Conservation (phyloP, 371 early-diverging fungal species). For the Mortierella polycephala region DNA sequence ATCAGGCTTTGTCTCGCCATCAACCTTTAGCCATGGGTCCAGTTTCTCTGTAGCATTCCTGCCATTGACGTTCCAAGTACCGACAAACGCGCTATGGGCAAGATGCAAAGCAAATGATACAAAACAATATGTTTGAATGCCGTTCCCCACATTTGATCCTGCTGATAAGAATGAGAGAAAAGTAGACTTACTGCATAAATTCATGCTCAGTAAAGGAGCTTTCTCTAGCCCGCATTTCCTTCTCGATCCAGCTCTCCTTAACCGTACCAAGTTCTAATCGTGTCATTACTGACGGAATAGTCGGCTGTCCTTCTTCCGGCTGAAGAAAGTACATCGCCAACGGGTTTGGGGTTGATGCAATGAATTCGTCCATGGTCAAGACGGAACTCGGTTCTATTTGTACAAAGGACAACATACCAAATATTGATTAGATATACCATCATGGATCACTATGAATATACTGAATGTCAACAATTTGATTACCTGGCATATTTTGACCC, state of each 20-base stretch:
- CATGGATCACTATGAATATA: no score
- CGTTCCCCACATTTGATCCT: neutral
- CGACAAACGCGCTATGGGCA: slow-evolving; percentile 73
- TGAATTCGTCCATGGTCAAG: slow-evolving; percentile 43
- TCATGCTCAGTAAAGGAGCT: slow-evolving; percentile 35
- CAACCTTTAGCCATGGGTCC: slow-evolving; percentile 73
- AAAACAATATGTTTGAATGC: neutral
- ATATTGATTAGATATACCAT: no score
- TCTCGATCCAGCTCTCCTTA: slow-evolving; percentile 49
- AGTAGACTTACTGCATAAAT: slow-evolving; percentile 33
- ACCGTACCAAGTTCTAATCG: slow-evolving; percentile 38
- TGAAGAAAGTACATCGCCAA: slow-evolving; percentile 46
- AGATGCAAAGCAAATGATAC: neutral
- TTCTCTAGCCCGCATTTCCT: slow-evolving; percentile 41
- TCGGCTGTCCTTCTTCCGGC: slow-evolving; percentile 31
- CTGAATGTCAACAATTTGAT: neutral
- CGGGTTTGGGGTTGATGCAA: slow-evolving; percentile 30
- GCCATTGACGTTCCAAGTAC: slow-evolving; percentile 95
- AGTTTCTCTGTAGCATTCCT: slow-evolving; percentile 68
- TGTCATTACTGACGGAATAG: slow-evolving; percentile 1
- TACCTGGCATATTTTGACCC: slow-evolving; percentile 10
- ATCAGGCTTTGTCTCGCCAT: slow-evolving; percentile 64
- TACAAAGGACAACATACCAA: neutral
- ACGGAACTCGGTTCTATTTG: neutral
- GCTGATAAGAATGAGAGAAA: neutral